Conservation (phyloP, 2,329 filamentous ascomycete genomes). For the Graphiopsis chlorocephala region DNA sequence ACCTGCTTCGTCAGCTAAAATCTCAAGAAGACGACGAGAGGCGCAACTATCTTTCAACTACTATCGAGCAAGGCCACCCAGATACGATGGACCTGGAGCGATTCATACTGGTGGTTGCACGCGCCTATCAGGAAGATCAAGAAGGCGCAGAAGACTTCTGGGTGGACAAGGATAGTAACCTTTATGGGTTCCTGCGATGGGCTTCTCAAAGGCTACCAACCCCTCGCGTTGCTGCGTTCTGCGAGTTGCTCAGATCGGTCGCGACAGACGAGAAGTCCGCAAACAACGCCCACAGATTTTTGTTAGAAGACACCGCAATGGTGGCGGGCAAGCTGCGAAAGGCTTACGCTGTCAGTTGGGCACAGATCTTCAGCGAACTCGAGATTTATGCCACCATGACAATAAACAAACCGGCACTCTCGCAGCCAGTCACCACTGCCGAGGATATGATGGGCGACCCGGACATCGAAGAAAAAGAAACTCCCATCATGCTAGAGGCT, state of each 20-base stretch:
- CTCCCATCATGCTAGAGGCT: conserved; percentile 92
- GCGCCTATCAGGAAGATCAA: conserved; percentile 80
- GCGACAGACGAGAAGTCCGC: conserved; percentile 81
- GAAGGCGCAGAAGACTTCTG: conserved; percentile 88
- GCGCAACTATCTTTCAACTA: conserved; percentile 43
- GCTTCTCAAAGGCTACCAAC: conserved; percentile 93
- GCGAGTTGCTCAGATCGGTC: conserved; percentile 89
- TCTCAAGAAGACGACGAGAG: conserved; percentile 87
- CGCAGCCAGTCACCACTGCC: background rate
- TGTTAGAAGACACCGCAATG: conserved; percentile 74
- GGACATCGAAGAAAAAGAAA: conserved; percentile 80
- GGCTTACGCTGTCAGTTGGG: conserved; percentile 84
- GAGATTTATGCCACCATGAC: conserved; percentile 78
- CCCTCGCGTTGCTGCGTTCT: conserved; percentile 93
- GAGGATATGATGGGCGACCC: conserved; percentile 55
- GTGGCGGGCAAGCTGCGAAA: conserved; percentile 67
- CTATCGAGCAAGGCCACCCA: conserved; percentile 29
- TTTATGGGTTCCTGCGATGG: conserved; percentile 95
- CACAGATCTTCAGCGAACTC: conserved; percentile 87
- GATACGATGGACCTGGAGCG: conserved; percentile 67
- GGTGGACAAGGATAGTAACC: conserved; percentile 85
- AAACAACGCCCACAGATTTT: conserved; percentile 79
- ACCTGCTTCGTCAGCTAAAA: conserved; percentile 81
- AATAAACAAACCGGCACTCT: conserved; percentile 62
- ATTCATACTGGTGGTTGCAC: conserved; percentile 88